Base-by-base conservation (phyloP, 176 grass and related monocot species). In the Themeda triandra region DNA sequence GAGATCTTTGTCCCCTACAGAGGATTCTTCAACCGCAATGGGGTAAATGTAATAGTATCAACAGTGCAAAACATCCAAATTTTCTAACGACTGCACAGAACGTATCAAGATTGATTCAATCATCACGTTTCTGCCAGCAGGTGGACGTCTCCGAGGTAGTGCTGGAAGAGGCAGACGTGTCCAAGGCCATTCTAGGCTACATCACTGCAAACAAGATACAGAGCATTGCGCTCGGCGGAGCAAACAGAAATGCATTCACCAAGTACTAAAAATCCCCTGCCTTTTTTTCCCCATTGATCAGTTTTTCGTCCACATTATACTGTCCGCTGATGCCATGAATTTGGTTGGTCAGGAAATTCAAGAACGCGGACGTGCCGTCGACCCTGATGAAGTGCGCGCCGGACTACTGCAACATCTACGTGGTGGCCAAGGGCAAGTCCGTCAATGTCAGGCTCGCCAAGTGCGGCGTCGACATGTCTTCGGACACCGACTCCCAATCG, bases 371-470 rank as follows among this genome's bases (percentile, higher is more conserved):
- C 82, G 91, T 98, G 85, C 87, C 93, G 35, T 90, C 93, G 15
- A 88, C 37, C 44, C 35, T 98, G 68, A 88, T 87, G 63, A 95
- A 95, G 77, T 69, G 64, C 13, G 83, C 87, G 23, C 89, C 89
- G 13, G 96, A 98, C 75, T 98, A 91, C 82, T 98, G 96, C 78
- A 87, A 91, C 64, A 91, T 98, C 76, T 95, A 92, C 83, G 87
- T 94, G 2, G 71, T 98, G 21, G 86, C 87, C 21, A 95, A 92
- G 83, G 89, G 87, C 71, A 94, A 87, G 85, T 80, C 90, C 11
- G 85, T 84, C 35, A 90, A 88, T 56, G 87, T 90, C 45, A 54
- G 91, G 58, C 82, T 89, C 27, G 93, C 91, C 58, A 98, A 90
- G 90, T 80, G 87, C 86, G 66, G 84, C 66, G 68, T 92, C 32